Conservation (phyloP, 2,329 filamentous ascomycete genomes). For the Pseudocercospora eumusae region DNA sequence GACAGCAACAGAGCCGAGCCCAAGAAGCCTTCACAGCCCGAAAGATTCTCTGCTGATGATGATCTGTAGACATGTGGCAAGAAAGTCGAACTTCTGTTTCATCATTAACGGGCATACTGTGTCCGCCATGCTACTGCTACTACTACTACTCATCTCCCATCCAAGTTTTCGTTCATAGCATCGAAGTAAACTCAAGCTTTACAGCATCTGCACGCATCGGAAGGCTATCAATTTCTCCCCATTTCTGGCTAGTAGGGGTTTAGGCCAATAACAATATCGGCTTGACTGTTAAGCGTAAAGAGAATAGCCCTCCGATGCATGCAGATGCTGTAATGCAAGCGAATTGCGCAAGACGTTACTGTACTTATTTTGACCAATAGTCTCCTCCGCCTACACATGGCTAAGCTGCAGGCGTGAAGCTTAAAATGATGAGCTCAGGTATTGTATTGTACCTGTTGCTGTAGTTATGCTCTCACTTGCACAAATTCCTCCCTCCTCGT, state of each 20-base stretch:
- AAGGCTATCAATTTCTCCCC: too few relatives aligned
- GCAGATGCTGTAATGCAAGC: too few relatives aligned
- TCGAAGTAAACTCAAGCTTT: not conserved
- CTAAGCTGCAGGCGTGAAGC: not conserved
- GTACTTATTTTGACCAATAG: not conserved
- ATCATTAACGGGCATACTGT: not conserved
- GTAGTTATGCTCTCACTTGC: too few relatives aligned
- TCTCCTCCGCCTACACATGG: not conserved
- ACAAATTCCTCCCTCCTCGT: not conserved
- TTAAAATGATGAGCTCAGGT: not conserved
- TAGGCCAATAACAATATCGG: too few relatives aligned
- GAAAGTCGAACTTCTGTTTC: not conserved
- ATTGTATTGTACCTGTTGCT: not conserved
- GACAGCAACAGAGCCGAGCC: not conserved
- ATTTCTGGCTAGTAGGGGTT: too few relatives aligned
- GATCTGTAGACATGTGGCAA: not conserved
- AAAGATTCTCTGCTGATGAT: not conserved
- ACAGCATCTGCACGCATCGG: too few relatives aligned
- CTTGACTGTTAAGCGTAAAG: too few relatives aligned
- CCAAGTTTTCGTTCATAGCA: not conserved
- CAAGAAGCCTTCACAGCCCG: slow-evolving; percentile 1
- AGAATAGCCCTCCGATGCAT: too few relatives aligned
- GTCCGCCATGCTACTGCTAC: not conserved
- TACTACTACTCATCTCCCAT: not conserved
- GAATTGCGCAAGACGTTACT: not conserved